These are phyloP conservation scores for Hydrangea macrophylla DNA, from an alignment of 148 eudicot species.

Conservation along the genomic window DNA sequence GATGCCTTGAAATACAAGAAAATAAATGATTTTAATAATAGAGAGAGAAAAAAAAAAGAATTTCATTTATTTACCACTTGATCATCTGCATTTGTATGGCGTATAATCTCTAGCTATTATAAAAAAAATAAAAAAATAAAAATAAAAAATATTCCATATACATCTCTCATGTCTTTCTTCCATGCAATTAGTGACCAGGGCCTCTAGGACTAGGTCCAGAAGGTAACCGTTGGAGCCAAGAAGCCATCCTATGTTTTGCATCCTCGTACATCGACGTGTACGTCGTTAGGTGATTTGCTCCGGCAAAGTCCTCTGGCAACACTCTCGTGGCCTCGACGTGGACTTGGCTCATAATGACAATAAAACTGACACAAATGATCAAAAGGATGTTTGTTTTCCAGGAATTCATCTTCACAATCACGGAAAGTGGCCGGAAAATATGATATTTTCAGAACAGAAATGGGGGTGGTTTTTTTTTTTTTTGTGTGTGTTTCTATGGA, in stretches of 20 bases:
- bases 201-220: conserved; percentile 19
- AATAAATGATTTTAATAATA: too few species aligned
- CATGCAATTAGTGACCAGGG: conserved; percentile 16
- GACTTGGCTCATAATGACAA: background rate
- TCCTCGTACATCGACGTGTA: conserved; percentile 9
- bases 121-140: too few species aligned
- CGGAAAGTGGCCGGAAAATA: background rate
- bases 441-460: too few species aligned
- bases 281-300: conserved; percentile 2
- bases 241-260: conserved; percentile 10
- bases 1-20: too few species aligned
- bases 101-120: too few species aligned
- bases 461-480: too few species aligned
- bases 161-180: too few species aligned
- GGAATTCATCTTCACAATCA: conserved; percentile 1
- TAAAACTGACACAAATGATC: background rate
- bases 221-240: conserved; percentile 7
- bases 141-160: too few species aligned
- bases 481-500: too few species aligned
- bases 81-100: too few species aligned
- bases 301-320: conserved; percentile 10
- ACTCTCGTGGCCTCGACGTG: conserved; percentile 12
- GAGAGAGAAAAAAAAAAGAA: too few species aligned
- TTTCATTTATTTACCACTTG: too few species aligned
- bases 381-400: conserved; percentile 4